phyloP scores from a whole-genome alignment of 1,284 basidiomycete species.

The Mycena sp. region DNA sequence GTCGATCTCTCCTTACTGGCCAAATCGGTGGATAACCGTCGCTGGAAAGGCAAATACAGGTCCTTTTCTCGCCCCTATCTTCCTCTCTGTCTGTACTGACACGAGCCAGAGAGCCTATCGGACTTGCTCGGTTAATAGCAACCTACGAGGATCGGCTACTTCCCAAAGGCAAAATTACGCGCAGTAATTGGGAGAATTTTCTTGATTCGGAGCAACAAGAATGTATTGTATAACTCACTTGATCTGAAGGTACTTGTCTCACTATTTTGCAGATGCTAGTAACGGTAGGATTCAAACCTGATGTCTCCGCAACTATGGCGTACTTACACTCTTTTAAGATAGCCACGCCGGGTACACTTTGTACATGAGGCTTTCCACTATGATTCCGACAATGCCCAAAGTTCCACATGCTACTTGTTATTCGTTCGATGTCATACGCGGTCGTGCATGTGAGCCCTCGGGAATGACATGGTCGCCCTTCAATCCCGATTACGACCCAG shows the following conservation, averaged over 20 bases:
- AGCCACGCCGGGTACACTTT: conserved; percentile 66
- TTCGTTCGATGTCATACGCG: conserved; percentile 62
- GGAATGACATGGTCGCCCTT: conserved; percentile 58
- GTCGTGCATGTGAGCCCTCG: conserved; percentile 52
- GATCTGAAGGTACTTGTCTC: conserved; percentile 24
- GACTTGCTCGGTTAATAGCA: conserved; percentile 68
- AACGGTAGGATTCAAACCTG: conserved; percentile 44
- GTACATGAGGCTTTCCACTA: conserved; percentile 53
- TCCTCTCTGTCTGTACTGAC: not conserved
- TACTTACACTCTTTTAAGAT: conserved; percentile 47
- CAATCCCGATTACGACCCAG: conserved; percentile 77
- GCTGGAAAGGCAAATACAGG: conserved; percentile 74
- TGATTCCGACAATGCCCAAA: conserved; percentile 51
- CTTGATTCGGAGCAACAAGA: conserved; percentile 59
- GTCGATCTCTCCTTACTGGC: conserved; percentile 77
- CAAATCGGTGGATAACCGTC: conserved; percentile 69
- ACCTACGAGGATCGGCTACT: conserved; percentile 62
- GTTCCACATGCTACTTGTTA: conserved; percentile 58
- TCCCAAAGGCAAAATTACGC: conserved; percentile 64
- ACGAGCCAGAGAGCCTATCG: conserved; percentile 49
- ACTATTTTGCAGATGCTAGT: conserved; percentile 63
- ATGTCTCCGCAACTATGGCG: not conserved
- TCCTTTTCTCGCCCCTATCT: not conserved
- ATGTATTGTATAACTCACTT: conserved; percentile 55
- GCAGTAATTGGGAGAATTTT: conserved; percentile 72